Percentiles rank a stretch among this genome's conserved stretches.
Conservation (phyloP, 441 rosid species). For the Euphorbia celastroides region DNA sequence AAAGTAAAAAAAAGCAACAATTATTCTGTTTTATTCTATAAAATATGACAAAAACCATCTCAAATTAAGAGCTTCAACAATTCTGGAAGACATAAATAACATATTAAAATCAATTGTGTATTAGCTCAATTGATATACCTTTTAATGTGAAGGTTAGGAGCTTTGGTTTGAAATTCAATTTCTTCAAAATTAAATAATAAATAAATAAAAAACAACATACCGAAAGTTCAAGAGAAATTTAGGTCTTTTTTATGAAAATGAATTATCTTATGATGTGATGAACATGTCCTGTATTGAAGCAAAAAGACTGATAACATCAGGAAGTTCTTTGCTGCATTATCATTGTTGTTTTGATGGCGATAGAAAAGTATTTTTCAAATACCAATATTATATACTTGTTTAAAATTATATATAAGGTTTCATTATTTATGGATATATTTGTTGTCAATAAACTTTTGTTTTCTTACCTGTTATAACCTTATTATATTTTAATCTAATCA, state of each 20-base stretch:
- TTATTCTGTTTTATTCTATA: too few relatives aligned
- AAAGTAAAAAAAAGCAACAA: too few relatives aligned
- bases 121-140: too few relatives aligned
- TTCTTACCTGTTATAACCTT: not conserved
- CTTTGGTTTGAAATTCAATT: too few relatives aligned
- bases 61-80: too few relatives aligned
- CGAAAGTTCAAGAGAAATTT: not conserved
- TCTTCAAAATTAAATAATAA: too few relatives aligned
- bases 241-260: not conserved
- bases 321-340: constrained; percentile 8
- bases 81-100: too few relatives aligned
- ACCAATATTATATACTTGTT: not conserved
- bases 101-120: too few relatives aligned
- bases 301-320: constrained; percentile 12
- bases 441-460: not conserved
- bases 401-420: not conserved
- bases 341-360: constrained; percentile 9
- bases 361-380: constrained; percentile 2
- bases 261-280: not conserved
- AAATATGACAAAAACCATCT: too few relatives aligned
- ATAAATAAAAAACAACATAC: too few relatives aligned
- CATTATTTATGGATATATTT: not conserved
- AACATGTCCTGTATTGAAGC: not conserved
- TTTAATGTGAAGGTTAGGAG: too few relatives aligned
- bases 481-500: not conserved